Percentiles rank a stretch among this genome's conserved stretches.
Conservation (phyloP, 2,329 filamentous ascomycete species). For the Rugonectria rugulosa region DNA sequence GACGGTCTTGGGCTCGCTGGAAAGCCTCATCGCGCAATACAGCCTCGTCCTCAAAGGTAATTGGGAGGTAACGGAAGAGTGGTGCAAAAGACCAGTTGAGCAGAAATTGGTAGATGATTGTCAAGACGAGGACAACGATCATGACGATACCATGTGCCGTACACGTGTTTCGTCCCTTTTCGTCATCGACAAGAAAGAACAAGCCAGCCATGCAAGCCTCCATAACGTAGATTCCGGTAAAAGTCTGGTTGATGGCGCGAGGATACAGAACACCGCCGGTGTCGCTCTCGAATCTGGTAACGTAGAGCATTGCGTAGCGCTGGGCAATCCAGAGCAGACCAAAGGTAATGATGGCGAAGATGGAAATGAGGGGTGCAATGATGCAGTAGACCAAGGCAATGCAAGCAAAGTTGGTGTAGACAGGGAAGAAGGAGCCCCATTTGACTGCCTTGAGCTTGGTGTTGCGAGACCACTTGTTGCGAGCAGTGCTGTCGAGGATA, state of each 20-base stretch:
- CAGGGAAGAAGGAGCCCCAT: constrained; percentile 94
- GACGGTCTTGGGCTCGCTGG: constrained; percentile 75
- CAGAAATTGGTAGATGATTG: constrained; percentile 78
- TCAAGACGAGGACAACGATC: constrained; percentile 77
- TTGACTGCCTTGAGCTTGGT: constrained; percentile 78
- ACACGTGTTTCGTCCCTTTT: constrained; percentile 63
- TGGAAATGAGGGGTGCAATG: constrained; percentile 85
- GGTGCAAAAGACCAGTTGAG: constrained; percentile 86
- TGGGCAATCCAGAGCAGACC: constrained; percentile 92
- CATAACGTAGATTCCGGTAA: constrained; percentile 94
- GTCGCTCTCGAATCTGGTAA: constrained; percentile 87
- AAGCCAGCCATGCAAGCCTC: constrained; percentile 88
- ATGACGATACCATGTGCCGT: constrained; percentile 83
- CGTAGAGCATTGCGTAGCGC: constrained; percentile 96
- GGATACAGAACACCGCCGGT: constrained; percentile 94
- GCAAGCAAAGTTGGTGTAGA: constrained; percentile 96
- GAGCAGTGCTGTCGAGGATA: constrained; percentile 81
- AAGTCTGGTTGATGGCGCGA: constrained; percentile 91
- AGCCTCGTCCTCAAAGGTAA: constrained; percentile 95
- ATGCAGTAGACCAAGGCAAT: constrained; percentile 91
- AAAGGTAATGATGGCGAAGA: constrained; percentile 95
- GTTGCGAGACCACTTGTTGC: constrained; percentile 86
- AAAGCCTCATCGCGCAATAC: constrained; percentile 91
- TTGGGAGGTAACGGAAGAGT: constrained; percentile 86
- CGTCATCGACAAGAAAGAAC: constrained; percentile 79